These are phyloP conservation scores for Sordaria brevicollis DNA, from an alignment of 495 filamentous ascomycete species.

Conservation along the genomic window DNA sequence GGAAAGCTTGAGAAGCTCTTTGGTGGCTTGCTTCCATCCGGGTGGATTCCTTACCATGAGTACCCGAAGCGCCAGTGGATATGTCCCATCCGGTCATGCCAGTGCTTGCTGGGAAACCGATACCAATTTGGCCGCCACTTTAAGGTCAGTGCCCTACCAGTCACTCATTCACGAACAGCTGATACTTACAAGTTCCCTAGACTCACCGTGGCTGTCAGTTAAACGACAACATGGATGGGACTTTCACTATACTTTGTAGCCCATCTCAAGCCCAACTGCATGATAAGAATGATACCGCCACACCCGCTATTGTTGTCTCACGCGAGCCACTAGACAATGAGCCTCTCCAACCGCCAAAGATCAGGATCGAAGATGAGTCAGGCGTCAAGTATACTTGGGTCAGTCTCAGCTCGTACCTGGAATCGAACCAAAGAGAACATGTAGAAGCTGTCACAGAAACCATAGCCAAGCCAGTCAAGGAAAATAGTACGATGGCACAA, in stretches of 20 bases:
- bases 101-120: not conserved
- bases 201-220: not conserved
- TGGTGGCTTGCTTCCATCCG: slow-evolving; percentile 16
- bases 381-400: not conserved
- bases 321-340: not conserved
- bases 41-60: not conserved
- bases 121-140: not conserved
- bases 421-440: not conserved
- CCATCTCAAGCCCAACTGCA: not conserved
- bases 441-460: not conserved
- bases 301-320: not conserved
- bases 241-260: not conserved
- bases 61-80: not conserved
- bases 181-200: not conserved
- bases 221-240: not conserved
- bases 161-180: not conserved
- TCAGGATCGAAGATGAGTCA: not conserved
- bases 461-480: not conserved
- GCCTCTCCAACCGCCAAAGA: not conserved
- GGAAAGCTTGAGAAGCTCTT: not conserved
- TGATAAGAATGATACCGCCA: not conserved
- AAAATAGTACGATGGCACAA: not conserved
- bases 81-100: slow-evolving; percentile 1
- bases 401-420: not conserved
- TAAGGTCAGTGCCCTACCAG: not conserved